Evolutionary conservation across 257 asterid genomes (phyloP).

Genomic region (Anisodus tanguticus): DNA sequence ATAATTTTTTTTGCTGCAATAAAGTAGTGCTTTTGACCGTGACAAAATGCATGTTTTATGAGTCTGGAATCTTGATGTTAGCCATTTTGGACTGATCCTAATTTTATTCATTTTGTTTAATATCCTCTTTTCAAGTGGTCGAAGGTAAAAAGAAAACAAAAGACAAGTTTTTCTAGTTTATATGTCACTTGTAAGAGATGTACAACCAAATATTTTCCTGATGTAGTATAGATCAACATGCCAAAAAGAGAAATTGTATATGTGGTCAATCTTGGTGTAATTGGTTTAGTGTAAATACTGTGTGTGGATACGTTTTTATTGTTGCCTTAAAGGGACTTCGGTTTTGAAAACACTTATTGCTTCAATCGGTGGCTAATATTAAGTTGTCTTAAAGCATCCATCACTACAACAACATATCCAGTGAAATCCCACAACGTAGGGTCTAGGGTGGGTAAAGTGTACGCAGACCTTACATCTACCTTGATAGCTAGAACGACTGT

Average conservation of each 20-base stretch:
- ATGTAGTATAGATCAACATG: not conserved
- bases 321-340: not conserved
- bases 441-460: too few species aligned
- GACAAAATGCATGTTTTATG: conserved; percentile 21
- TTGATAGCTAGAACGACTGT: too few species aligned
- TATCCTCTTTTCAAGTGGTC: conserved; percentile 5
- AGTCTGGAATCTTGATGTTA: conserved; percentile 10
- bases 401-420: not conserved
- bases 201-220: conserved; percentile 11
- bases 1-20: not conserved
- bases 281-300: not conserved
- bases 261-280: not conserved
- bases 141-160: not conserved
- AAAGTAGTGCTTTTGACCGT: not conserved
- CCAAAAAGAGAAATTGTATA: not conserved
- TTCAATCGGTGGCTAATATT: not conserved
- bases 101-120: conserved; percentile 19
- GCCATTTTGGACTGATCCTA: conserved; percentile 3
- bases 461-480: too few species aligned
- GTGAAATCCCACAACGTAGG: too few species aligned
- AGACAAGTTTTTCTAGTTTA: not conserved
- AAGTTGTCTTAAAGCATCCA: not conserved
- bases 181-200: not conserved
- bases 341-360: not conserved
- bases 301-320: not conserved